Evolutionary conservation across 106 monocot genomes (phyloP).

Genomic region (Amphibolis antarctica): DNA sequence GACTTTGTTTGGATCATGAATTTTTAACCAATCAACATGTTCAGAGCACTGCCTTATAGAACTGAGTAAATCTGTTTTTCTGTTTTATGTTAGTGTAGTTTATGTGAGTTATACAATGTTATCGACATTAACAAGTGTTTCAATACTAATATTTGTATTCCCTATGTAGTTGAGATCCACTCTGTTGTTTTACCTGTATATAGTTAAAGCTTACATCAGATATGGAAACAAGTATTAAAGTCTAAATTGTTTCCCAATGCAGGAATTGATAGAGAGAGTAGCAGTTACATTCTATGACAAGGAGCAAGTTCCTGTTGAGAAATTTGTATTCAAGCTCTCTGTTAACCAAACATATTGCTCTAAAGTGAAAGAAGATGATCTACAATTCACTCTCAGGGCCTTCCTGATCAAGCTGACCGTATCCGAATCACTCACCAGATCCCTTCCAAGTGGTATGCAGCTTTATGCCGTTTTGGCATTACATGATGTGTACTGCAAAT

Average conservation of each 20-base stretch:
- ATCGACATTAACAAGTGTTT: too few relatives aligned
- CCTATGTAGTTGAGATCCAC: too few relatives aligned
- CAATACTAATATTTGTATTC: too few relatives aligned
- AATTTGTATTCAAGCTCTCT: slow-evolving; percentile 72
- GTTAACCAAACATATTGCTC: slow-evolving; percentile 51
- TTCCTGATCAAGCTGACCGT: slow-evolving; percentile 82
- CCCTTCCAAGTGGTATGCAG: slow-evolving; percentile 55
- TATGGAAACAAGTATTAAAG: neutral
- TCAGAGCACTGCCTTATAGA: too few relatives aligned
- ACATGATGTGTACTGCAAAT: neutral
- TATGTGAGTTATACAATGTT: too few relatives aligned
- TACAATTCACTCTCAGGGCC: slow-evolving; percentile 70
- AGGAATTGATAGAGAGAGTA: slow-evolving; percentile 91
- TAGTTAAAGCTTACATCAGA: neutral
- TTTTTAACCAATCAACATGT: too few relatives aligned
- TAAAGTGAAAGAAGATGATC: slow-evolving; percentile 40
- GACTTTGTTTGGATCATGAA: too few relatives aligned
- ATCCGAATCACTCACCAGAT: slow-evolving; percentile 45
- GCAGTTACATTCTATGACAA: slow-evolving; percentile 64
- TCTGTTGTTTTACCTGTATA: too few relatives aligned
- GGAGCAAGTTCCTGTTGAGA: slow-evolving; percentile 61
- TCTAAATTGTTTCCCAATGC: neutral
- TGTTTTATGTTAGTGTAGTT: too few relatives aligned
- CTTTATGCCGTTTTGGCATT: neutral
- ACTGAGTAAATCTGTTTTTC: too few relatives aligned